Evolutionary conservation across 306 rosid genomes (phyloP).

Genomic region (Canavalia ensiformis): DNA sequence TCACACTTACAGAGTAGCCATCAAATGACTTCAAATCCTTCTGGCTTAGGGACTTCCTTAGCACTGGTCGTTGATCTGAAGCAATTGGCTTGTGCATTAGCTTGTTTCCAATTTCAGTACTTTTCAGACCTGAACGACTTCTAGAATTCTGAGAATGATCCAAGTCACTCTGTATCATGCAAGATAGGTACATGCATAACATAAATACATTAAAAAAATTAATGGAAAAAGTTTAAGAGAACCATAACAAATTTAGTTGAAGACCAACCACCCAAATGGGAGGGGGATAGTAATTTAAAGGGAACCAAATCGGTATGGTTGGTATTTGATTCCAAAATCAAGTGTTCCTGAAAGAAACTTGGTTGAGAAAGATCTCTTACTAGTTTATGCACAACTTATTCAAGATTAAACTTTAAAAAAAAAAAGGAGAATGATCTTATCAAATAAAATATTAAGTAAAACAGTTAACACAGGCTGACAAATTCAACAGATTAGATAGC

Average conservation of each 20-base stretch:
- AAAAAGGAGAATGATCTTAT: not conserved
- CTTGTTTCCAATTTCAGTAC: constrained; percentile 57
- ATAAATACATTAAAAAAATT: too few relatives aligned
- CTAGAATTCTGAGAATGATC: constrained; percentile 70
- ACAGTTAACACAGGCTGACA: not conserved
- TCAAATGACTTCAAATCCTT: constrained; percentile 80
- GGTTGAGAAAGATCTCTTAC: not conserved
- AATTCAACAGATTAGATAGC: not conserved
- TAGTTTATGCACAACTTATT: not conserved
- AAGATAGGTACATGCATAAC: constrained; percentile 40
- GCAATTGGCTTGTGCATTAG: constrained; percentile 59
- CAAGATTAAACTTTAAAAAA: not conserved
- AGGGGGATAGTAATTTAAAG: not conserved
- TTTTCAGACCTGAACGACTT: constrained; percentile 57
- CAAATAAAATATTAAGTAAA: constrained; percentile 23
- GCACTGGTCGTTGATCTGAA: constrained; percentile 66
- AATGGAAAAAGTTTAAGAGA: constrained; percentile 16
- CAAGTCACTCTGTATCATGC: constrained; percentile 77
- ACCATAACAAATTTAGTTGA: constrained; percentile 19
- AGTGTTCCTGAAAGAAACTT: not conserved
- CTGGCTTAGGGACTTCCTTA: constrained; percentile 83
- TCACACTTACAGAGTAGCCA: constrained; percentile 85
- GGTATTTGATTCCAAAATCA: constrained; percentile 21
- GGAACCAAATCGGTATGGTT: not conserved
- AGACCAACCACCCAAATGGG: not conserved